Evolutionary conservation across 2,329 filamentous ascomycete species (phyloP), one percentile per base, ranked within the genome.

Genomic region (Ceratocystis variospora): DNA sequence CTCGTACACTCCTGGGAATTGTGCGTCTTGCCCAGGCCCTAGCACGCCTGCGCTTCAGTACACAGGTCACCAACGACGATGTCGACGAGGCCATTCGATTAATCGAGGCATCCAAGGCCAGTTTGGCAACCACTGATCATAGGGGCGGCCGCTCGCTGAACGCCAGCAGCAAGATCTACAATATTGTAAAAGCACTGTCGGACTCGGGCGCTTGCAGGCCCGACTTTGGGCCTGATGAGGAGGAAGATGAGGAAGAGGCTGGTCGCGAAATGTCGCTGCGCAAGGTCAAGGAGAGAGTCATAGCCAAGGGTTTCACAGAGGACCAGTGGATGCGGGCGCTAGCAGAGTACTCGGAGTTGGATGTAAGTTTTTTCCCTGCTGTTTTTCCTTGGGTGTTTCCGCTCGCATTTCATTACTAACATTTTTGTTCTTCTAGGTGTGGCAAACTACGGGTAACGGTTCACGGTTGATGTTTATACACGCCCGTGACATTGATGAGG

Each of bases 281-380:
- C 70, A 88, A 90, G 76, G 90, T 99, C 68, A 85, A 92, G 74
- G 92, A 96, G 76, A 80, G 94, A 70, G 91, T 99, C 37, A 81
- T 97, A 72, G 94, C 92, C 64, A 96, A 96, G 82, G 94, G 94
- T 2, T 99, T 96, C 76, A 99, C 93, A 0, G 87, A 91, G 70
- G 90, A 97, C 76, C 92, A 99, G 76, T 91, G 96, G 78, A 81
- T 89, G 72, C 83, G 83, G 71, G 87, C 92, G 22, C 81, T 99
- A 73, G 87, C 96, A 69, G 93, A 96, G 79, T 97, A 99, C 76
- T 87, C 89, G 2, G 80, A 83, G 70, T 78, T 96, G 68, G 89
- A 96, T 79, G 94, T 97, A 80, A 90, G 92, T 87, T 70, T 46
- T 46, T 50, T 31, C 1, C 62, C 8, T 19, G 3, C n/a, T 17